phyloP scores from a whole-genome alignment of 2,329 filamentous ascomycete genomes.

The Penicillium freii region DNA sequence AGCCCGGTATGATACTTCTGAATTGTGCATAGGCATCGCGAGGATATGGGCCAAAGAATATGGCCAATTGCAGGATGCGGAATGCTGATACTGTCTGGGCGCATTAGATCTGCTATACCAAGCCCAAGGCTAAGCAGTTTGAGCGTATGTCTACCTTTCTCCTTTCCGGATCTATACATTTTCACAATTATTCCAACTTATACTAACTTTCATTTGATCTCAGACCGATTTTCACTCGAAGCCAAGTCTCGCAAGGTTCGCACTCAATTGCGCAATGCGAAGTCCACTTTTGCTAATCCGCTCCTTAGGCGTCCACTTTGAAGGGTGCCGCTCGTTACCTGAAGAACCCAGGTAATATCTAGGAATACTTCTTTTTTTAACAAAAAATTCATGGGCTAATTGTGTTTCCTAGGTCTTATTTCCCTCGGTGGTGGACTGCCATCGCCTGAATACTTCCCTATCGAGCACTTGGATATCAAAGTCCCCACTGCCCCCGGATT shows the following conservation, averaged over 20 bases:
- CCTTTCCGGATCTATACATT: not conserved
- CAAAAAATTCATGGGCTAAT: not conserved
- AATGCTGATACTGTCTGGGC: conserved; percentile 18
- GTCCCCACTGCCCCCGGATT: conserved; percentile 70
- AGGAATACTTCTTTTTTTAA: too few species aligned
- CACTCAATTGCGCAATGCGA: not conserved
- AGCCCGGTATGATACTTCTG: conserved; percentile 56
- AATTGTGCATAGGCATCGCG: not conserved
- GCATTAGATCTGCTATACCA: conserved; percentile 48
- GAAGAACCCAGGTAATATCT: conserved; percentile 65
- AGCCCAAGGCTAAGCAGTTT: conserved; percentile 78
- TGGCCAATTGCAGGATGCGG: not conserved
- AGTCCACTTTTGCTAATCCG: not conserved
- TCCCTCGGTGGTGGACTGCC: conserved; percentile 91
- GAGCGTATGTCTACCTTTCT: conserved; percentile 62
- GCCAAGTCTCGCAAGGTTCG: conserved; percentile 50
- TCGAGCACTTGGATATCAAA: conserved; percentile 72
- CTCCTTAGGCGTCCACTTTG: conserved; percentile 63
- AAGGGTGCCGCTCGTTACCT: conserved; percentile 80
- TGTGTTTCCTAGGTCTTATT: conserved; percentile 60
- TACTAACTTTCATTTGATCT: not conserved
- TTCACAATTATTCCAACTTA: not conserved
- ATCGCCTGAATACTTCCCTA: conserved; percentile 87
- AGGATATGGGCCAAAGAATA: not conserved
- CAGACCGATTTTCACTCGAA: conserved; percentile 61